Base-by-base conservation (phyloP, 768 basidiomycete genomes). In the Goffeauzyma gilvescens region DNA sequence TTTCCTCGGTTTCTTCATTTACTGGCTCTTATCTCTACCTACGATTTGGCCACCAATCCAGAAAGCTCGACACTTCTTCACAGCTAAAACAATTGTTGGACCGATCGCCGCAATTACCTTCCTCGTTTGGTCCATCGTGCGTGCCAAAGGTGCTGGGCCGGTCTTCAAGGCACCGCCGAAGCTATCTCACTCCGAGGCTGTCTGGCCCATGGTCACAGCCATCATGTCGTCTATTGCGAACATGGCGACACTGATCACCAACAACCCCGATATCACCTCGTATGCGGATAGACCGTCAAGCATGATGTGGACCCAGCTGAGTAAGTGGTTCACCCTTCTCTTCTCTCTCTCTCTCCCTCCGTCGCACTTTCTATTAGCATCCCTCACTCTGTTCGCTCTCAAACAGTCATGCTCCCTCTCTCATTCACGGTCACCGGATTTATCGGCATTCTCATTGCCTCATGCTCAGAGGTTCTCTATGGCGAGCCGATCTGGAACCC, bases 31-130 rank as follows among this genome's bases (percentile, higher is more conserved):
- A 28, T 79, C 75, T 24, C 71, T 84, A 23, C 80, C 79, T 7
- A 75, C 76, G 14, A 76, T 83, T 51, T 82, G 78, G 78, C 77
- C 81, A 51, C 81, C 79, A 9, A 75, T 83, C 36, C 80, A 85
- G 66, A 71, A 78, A 55, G 78, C 59, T 18, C 42, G 58, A 31
- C 78, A 81, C 59, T 69, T 85, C 44, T 85, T 86, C 69, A 78
- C 78, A 4, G 54, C 78, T 52, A 86, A 85, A 60, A 75, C 79
- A 3, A 68, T 80, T 49, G 67, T 84, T 32, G 51, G 51, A 10
- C 59, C 54, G 26, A 57, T 57, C 31, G 53, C 50, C 27, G 58
- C 56, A 10, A 55, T 64, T 38, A 49, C 63, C 15, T 48, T 58
- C 26, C 52, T 61, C 31, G 67, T 78, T 49, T 80, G 81, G 79